Percentiles rank a stretch among this genome's conserved stretches.
Evolutionary conservation across 140 eudicot genomes (phyloP).

Genomic region (Ambrosia hybrid): DNA sequence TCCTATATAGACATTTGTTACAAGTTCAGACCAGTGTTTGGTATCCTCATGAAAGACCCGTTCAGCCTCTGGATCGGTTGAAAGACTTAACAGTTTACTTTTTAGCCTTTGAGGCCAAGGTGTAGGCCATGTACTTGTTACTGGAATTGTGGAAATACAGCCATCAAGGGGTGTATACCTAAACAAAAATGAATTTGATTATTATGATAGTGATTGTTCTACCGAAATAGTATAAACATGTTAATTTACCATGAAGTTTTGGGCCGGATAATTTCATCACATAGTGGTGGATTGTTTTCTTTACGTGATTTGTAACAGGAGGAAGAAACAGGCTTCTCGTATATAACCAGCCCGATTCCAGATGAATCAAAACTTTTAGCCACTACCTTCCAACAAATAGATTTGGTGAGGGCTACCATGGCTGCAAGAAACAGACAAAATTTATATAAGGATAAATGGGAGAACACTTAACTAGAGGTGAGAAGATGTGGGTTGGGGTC

Average conservation of each 20-base stretch:
- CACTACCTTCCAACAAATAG: slow-evolving; percentile 89
- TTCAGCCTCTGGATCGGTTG: slow-evolving; percentile 49
- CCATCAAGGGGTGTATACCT: slow-evolving; percentile 87
- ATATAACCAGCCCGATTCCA: slow-evolving; percentile 80
- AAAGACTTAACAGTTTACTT: slow-evolving; percentile 55
- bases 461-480: not conserved
- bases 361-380: slow-evolving; percentile 55
- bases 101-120: slow-evolving; percentile 86
- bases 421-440: slow-evolving; percentile 50
- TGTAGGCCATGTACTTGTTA: slow-evolving; percentile 59
- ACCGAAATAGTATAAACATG: not conserved
- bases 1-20: slow-evolving; percentile 59
- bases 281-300: slow-evolving; percentile 65
- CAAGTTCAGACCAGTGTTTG: slow-evolving; percentile 69
- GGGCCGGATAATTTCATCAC: slow-evolving; percentile 45
- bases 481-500: too few species aligned
- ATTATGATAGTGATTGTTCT: slow-evolving; percentile 21
- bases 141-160: slow-evolving; percentile 60
- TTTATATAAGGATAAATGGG: not conserved
- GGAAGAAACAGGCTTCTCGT: slow-evolving; percentile 76
- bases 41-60: slow-evolving; percentile 57
- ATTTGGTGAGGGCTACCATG: slow-evolving; percentile 68
- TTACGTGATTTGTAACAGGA: slow-evolving; percentile 72
- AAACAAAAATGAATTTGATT: slow-evolving; percentile 2
- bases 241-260: slow-evolving; percentile 72